These are phyloP conservation scores for Lactarius tabidus DNA, from an alignment of 768 basidiomycete genomes.

Conservation along the genomic window DNA sequence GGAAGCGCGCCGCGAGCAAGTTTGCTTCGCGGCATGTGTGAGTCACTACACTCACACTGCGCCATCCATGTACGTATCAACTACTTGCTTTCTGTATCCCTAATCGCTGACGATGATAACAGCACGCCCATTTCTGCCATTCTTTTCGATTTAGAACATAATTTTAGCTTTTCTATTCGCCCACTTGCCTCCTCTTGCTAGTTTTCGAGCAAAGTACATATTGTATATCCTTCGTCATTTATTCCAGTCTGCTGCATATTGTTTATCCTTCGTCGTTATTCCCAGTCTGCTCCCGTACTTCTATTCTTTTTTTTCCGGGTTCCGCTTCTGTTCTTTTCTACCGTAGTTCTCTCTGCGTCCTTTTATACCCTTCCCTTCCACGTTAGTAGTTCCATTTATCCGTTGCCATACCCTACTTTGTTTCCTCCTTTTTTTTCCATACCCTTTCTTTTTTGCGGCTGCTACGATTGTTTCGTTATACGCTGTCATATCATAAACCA, in stretches of 20 bases:
- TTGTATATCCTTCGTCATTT: background rate
- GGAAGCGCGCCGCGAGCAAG: slow-evolving; percentile 20
- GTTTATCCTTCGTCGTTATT: no score
- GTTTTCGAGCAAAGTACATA: background rate
- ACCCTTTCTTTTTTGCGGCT: background rate
- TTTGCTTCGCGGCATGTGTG: slow-evolving; percentile 8
- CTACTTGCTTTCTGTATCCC: background rate
- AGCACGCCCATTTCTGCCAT: background rate
- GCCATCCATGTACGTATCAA: slow-evolving; percentile 4
- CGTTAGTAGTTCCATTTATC: background rate
- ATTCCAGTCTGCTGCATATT: no score
- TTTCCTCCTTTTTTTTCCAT: background rate
- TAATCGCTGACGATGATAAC: background rate
- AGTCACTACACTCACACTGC: background rate
- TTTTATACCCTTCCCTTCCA: background rate
- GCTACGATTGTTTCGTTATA: background rate
- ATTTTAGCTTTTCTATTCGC: background rate
- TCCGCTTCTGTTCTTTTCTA: no score
- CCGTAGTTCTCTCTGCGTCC: background rate
- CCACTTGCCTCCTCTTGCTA: background rate
- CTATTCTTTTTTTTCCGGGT: background rate
- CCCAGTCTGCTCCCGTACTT: background rate
- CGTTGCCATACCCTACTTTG: background rate
- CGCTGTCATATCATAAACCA: no score
- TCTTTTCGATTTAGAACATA: background rate